A percentile compares a stretch with the other conserved stretches of the same genome.
phyloP scores from a whole-genome alignment of 345 rosid genomes.

The Salix viminalis region DNA sequence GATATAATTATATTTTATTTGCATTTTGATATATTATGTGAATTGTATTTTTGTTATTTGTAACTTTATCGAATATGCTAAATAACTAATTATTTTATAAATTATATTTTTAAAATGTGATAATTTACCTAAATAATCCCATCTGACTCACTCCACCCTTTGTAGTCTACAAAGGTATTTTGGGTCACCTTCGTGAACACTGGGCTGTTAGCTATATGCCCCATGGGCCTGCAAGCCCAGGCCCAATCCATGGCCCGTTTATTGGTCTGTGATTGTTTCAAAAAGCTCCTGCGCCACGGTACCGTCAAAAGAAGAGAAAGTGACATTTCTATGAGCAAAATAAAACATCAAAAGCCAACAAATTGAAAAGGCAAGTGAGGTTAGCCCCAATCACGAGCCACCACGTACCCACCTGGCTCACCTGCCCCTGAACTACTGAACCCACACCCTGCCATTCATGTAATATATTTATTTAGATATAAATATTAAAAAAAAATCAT shows the following conservation, averaged over 20 bases:
- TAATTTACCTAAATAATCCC: too few species aligned
- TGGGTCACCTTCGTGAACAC: neutral
- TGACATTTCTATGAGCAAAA: neutral
- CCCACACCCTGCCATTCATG: slow-evolving; percentile 10
- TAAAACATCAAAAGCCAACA: neutral
- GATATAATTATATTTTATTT: too few species aligned
- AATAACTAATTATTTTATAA: too few species aligned
- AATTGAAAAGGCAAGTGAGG: slow-evolving; percentile 7
- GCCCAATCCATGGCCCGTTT: neutral
- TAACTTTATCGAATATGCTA: too few species aligned
- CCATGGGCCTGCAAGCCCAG: slow-evolving; percentile 7
- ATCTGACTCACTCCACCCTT: too few species aligned
- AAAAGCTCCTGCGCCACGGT: neutral
- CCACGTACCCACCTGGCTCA: slow-evolving; percentile 1
- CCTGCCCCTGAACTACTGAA: neutral
- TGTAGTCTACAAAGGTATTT: neutral
- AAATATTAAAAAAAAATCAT: too few species aligned
- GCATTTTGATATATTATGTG: too few species aligned
- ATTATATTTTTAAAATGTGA: too few species aligned
- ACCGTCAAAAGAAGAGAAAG: slow-evolving; percentile 46
- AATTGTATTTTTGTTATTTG: too few species aligned
- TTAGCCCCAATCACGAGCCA: slow-evolving; percentile 24
- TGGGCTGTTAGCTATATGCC: neutral
- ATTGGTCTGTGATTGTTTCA: neutral
- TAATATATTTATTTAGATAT: neutral